Evolutionary conservation across 768 basidiomycete genomes (phyloP).

Genomic region (Xanthoconium purpureum): DNA sequence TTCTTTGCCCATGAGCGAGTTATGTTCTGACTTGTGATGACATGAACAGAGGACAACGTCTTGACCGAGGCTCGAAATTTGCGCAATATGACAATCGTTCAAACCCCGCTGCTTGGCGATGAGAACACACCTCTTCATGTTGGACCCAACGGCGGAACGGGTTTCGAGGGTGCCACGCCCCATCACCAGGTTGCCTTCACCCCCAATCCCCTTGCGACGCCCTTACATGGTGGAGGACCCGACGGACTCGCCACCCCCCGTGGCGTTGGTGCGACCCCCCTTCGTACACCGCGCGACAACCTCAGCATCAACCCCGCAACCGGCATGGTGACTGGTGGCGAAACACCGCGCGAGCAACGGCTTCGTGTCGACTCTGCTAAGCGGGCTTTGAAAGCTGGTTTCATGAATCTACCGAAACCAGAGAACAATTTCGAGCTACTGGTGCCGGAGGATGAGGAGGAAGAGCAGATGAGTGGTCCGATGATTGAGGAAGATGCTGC

Average conservation of each 20-base stretch:
- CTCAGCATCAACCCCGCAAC: slow-evolving; percentile 82
- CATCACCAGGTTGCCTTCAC: slow-evolving; percentile 87
- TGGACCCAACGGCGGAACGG: slow-evolving; percentile 73
- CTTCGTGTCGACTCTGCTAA: slow-evolving; percentile 62
- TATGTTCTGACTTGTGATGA: slow-evolving; percentile 9
- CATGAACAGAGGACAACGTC: slow-evolving; percentile 81
- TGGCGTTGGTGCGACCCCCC: slow-evolving; percentile 65
- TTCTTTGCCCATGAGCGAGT: not conserved
- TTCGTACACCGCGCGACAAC: slow-evolving; percentile 94
- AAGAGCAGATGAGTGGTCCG: slow-evolving; percentile 28
- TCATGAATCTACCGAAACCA: slow-evolving; percentile 81
- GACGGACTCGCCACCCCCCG: slow-evolving; percentile 56
- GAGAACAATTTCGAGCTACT: slow-evolving; percentile 97
- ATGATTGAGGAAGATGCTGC: slow-evolving; percentile 80
- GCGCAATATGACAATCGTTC: slow-evolving; percentile 86
- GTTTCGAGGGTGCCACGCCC: slow-evolving; percentile 96
- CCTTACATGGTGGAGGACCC: slow-evolving; percentile 50
- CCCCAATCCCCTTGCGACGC: slow-evolving; percentile 94
- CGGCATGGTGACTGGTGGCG: slow-evolving; percentile 50
- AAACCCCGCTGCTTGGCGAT: slow-evolving; percentile 94
- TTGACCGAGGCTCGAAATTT: slow-evolving; percentile 94
- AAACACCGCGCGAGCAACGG: slow-evolving; percentile 77
- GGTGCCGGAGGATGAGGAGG: slow-evolving; percentile 83
- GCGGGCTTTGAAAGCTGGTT: slow-evolving; percentile 74
- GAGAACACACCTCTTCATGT: slow-evolving; percentile 94